phyloP scores from a whole-genome alignment of 352 stramenopile species.

The Phytophthora megakarya region DNA sequence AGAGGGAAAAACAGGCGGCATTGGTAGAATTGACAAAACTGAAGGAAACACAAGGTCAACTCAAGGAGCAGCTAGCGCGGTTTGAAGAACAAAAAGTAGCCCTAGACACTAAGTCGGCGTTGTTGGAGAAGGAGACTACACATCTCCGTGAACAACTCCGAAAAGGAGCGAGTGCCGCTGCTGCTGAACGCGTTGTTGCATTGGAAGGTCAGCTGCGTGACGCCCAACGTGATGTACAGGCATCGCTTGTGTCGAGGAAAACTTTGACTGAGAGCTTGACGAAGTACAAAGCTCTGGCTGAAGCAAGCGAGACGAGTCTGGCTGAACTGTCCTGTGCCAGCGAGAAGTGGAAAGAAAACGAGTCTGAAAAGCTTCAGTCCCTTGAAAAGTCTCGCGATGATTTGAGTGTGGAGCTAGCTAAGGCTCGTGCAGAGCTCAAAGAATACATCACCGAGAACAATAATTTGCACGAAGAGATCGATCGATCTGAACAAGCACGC shows the following conservation, averaged over 20 bases:
- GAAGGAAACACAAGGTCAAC: constrained; percentile 37
- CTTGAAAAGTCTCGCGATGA: constrained; percentile 46
- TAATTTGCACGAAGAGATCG: constrained; percentile 70
- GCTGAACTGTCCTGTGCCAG: constrained; percentile 63
- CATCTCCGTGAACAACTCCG: constrained; percentile 61
- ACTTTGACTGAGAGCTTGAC: constrained; percentile 62
- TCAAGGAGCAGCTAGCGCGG: constrained; percentile 53
- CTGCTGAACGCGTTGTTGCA: constrained; percentile 59
- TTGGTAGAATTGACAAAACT: constrained; percentile 45
- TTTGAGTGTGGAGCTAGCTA: constrained; percentile 51
- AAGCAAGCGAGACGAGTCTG: constrained; percentile 77
- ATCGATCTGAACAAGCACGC: constrained; percentile 44
- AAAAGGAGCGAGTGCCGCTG: constrained; percentile 65
- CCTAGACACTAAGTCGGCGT: constrained; percentile 42
- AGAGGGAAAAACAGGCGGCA: constrained; percentile 68
- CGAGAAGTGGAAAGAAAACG: constrained; percentile 61
- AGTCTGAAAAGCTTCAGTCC: constrained; percentile 55
- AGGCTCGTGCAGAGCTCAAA: constrained; percentile 55
- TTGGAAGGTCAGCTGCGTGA: constrained; percentile 70
- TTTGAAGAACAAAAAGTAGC: constrained; percentile 60
- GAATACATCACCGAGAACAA: constrained; percentile 65
- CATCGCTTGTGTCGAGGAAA: constrained; percentile 61
- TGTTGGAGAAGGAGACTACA: constrained; percentile 66
- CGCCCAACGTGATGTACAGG: constrained; percentile 62
- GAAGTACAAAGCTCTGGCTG: constrained; percentile 79